Evolutionary conservation across 2,329 filamentous ascomycete species (phyloP), one percentile per base, ranked within the genome.

Genomic region (Cytospora mali): DNA sequence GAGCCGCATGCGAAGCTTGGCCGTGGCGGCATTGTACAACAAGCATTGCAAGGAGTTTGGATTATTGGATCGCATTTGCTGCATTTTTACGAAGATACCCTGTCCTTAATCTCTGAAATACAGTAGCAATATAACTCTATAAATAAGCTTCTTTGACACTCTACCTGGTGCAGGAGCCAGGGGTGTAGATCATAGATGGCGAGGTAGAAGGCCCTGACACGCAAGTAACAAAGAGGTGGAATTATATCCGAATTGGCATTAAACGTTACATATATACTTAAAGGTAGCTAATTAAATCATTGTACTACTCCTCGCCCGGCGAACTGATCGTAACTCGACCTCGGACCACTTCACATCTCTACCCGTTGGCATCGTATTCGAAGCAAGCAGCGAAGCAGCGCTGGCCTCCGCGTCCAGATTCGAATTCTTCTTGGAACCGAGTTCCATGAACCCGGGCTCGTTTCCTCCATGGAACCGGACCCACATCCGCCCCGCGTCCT

Each of bases 381-480:
- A 28, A 18, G 28, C 33, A 10, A 62, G 35, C 29, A 62, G 39
- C 6, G 55, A 54, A 3, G 33, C 42, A 7, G 28, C 6, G 31
- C 53, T 57, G 9, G 46, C 57, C 7, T 64, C 57, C 3, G 57
- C 25, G 16, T 64, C 62, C 4, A 13, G 11, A 1, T 29, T 14
- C 4, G n/a, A n/a, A n/a, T 62, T 62, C 46, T 33, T 51, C 7
- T 21, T 2, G 2, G 55, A 48, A 9, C 60, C 59, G 5, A 64
- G 18, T 7, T 55, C 55, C 5, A 59, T 39, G 14, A 64, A 64
- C 1, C 62, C 62, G 1, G 62, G 62, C 1, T 64, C 59, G 21
- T 49, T 62, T 18, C 62, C 62, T n/a, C 62, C 62, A 5, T 64
- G 62, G 6, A 64, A 64, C 1, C 62, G 25, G 27, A 64, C 62